Conservation (phyloP, 371 early-diverging fungal species). For the Parasitella parasitica region DNA sequence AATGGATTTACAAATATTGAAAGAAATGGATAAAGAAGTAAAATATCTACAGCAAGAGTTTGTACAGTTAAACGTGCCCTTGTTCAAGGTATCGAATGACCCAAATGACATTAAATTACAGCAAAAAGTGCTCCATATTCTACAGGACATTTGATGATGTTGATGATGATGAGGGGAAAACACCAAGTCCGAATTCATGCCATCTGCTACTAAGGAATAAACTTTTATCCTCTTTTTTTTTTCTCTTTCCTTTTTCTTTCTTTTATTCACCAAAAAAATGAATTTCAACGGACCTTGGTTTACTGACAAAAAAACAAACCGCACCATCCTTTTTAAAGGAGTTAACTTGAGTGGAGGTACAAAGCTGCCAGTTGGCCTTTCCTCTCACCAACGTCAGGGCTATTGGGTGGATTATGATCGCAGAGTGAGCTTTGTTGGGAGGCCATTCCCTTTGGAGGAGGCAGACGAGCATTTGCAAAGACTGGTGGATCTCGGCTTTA, state of each 20-base stretch:
- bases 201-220: too few species aligned
- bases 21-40: conserved; percentile 35
- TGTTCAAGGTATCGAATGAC: conserved; percentile 34
- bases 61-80: conserved; percentile 38
- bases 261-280: conserved; percentile 16
- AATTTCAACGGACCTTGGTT: conserved; percentile 63
- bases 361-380: conserved; percentile 55
- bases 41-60: conserved; percentile 30
- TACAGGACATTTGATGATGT: conserved; percentile 40
- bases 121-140: conserved; percentile 37
- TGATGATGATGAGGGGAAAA: neutral
- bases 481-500: conserved; percentile 78
- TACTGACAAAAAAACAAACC: conserved; percentile 52
- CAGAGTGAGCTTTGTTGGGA: conserved; percentile 59
- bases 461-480: conserved; percentile 80
- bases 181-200: conserved; percentile 1
- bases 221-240: neutral
- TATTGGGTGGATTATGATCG: conserved; percentile 60
- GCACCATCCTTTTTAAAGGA: conserved; percentile 61
- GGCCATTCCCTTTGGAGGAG: conserved; percentile 84
- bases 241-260: neutral
- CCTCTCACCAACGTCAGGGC: conserved; percentile 51
- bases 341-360: conserved; percentile 67
- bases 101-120: conserved; percentile 33
- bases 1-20: conserved; percentile 36